Percentiles rank a stretch among this genome's conserved stretches.
Conservation (phyloP, 805 yeast genomes). For the Metschnikowia drakensbergensis region DNA sequence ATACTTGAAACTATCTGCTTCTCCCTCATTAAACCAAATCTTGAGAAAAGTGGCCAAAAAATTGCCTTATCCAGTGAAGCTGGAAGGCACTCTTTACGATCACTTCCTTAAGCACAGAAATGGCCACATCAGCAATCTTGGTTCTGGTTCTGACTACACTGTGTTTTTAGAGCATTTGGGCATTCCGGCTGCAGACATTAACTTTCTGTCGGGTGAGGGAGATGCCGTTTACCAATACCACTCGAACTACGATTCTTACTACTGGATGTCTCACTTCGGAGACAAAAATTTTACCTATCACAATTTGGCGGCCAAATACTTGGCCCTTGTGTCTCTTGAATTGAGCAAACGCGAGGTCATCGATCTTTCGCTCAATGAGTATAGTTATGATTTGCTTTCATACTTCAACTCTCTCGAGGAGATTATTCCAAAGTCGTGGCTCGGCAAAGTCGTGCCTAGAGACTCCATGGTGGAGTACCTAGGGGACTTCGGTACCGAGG, state of each 20-base stretch:
- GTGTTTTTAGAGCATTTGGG: constrained; percentile 66
- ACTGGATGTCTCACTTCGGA: constrained; percentile 51
- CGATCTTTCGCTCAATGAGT: constrained; percentile 43
- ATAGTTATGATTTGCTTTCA: constrained; percentile 40
- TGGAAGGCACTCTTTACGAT: constrained; percentile 35
- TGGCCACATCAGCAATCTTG: constrained; percentile 27
- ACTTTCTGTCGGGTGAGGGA: constrained; percentile 28
- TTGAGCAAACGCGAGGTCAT: constrained; percentile 58
- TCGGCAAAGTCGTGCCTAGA: constrained; percentile 14
- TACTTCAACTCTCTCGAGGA: constrained; percentile 32
- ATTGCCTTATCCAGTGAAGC: constrained; percentile 16
- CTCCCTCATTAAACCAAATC: constrained; percentile 53
- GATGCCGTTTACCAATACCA: constrained; percentile 57
- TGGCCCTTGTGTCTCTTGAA: constrained; percentile 52
- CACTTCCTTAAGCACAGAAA: constrained; percentile 41
- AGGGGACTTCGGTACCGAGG: constrained; percentile 9
- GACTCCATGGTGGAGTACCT: constrained; percentile 8
- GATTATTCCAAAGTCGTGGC: constrained; percentile 37
- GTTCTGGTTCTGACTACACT: constrained; percentile 43
- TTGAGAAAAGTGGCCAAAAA: constrained; percentile 36
- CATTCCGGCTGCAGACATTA: constrained; percentile 50
- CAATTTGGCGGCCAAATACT: constrained; percentile 53
- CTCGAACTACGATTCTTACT: constrained; percentile 54
- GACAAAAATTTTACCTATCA: constrained; percentile 55
- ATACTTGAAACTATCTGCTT: constrained; percentile 43